Base-by-base conservation (phyloP, 306 rosid genomes). In the Pyrus communis region DNA sequence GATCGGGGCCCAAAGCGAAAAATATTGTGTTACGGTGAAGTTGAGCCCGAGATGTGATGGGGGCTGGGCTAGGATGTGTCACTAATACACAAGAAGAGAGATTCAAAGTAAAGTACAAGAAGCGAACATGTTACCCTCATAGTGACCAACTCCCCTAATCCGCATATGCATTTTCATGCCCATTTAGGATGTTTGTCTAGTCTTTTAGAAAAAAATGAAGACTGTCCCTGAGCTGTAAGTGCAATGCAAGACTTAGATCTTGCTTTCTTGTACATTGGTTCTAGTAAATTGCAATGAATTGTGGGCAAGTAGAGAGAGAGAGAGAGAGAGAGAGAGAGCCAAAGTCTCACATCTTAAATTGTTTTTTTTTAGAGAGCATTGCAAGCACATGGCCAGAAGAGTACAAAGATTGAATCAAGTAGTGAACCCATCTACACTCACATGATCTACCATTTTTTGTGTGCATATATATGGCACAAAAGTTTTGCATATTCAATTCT, bases 381-480 rank as follows among this genome's bases (percentile, higher is more conserved):
- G 8, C 52, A 21, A 40, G 75, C 78, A 81, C 84, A 76, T 76
- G 81, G 84, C 74, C 80, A 76, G 80, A 57, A 49, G 4, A 70
- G 40, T 63, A 64, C 61, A 76, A 64, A 15, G 21, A 49, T 5
- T 17, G 55, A 49, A 27, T 71, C 59, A 52, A 73, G 61, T 57
- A 65, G 78, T 69, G 67, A 70, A 21, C 42, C 67, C 51, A 57
- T 63, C 52, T 28, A 71, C 38, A 7, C 60, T 28, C 60, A 19
- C 70, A 74, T 62, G 78, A 61, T 42, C 27, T 6, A 23, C 60
- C 55, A 59, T 61, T 49, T 49, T 15, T 18, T 49, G 40, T 15
- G 19, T 57, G 54, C 33, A 57, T 7, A 8, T 22, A 57, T 71
- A 45, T 52, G 64, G 30, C 76, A 71, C 33, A 35, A 57, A 72